These are phyloP conservation scores for Eucalyptus lansdowneana DNA, from an alignment of 345 rosid species.

Conservation along the genomic window DNA sequence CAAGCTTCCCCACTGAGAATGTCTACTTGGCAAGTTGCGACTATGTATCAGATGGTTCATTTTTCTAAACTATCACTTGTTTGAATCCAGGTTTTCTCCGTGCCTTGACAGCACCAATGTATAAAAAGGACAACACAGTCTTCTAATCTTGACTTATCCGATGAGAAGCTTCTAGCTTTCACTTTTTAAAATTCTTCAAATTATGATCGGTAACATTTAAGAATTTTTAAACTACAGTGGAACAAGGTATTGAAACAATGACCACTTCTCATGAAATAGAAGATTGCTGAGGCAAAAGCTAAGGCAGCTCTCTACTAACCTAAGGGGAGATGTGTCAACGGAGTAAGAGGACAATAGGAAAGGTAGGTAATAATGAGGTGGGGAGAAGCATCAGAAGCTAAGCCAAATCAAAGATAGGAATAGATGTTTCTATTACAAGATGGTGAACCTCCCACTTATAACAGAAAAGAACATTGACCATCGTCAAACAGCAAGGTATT, in stretches of 20 bases:
- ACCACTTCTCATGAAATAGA: not conserved
- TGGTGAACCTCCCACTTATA: not conserved
- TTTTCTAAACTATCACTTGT: not conserved
- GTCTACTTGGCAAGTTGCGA: not conserved
- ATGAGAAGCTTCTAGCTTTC: not conserved
- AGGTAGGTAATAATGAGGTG: not conserved
- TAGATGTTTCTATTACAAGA: not conserved
- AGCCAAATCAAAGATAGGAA: not conserved
- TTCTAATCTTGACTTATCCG: not conserved
- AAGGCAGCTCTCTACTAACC: not conserved
- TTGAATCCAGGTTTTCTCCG: not conserved
- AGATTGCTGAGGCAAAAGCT: not conserved
- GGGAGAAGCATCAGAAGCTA: not conserved
- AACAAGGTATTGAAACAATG: not conserved
- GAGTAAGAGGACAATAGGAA: not conserved
- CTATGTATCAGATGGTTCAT: not conserved
- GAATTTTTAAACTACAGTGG: not conserved
- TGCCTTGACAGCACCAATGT: not conserved
- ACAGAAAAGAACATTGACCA: not conserved
- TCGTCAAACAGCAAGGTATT: not conserved
- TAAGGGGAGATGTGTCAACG: not conserved
- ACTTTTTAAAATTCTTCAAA: not conserved
- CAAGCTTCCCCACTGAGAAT: not conserved
- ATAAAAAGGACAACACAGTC: not conserved
- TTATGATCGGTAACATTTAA: not conserved